These are phyloP conservation scores for Xylariaceae sp. DNA, from an alignment of 2,329 filamentous ascomycete species.

Conservation along the genomic window DNA sequence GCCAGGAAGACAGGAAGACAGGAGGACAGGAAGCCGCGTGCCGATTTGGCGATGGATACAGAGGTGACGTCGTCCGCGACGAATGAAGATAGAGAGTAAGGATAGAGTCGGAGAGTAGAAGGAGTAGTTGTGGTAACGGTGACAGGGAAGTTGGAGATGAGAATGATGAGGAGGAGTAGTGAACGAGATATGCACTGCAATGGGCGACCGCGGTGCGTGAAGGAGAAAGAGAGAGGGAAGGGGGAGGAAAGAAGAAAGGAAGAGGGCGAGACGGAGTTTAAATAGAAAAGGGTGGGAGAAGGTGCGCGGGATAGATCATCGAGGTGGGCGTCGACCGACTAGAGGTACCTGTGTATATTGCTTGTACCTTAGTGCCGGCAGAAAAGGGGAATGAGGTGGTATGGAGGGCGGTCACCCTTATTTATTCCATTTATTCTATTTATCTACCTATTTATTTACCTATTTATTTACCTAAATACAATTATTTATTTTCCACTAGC, in stretches of 20 bases:
- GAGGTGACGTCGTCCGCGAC: background rate
- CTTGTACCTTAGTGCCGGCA: too few species aligned
- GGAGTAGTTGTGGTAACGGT: background rate
- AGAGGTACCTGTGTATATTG: too few species aligned
- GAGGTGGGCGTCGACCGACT: background rate
- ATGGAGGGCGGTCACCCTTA: too few species aligned
- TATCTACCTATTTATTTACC: too few species aligned
- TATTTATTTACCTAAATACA: too few species aligned
- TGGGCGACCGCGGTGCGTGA: background rate
- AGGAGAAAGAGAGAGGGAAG: background rate
- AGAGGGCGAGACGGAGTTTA: background rate
- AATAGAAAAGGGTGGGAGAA: background rate
- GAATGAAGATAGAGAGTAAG: background rate
- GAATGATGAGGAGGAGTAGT: background rate
- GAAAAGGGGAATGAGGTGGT: background rate
- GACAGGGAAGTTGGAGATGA: background rate
- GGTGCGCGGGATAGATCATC: background rate
- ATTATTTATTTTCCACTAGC: too few species aligned
- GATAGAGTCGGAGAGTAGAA: background rate
- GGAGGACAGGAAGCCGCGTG: conserved; percentile 9
- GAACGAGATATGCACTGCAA: background rate
- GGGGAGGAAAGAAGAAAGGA: background rate
- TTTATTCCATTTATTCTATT: too few species aligned
- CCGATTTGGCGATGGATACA: background rate
- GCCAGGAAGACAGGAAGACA: background rate